Evolutionary conservation across 441 rosid genomes (phyloP).

Genomic region (Croton laevigatus): DNA sequence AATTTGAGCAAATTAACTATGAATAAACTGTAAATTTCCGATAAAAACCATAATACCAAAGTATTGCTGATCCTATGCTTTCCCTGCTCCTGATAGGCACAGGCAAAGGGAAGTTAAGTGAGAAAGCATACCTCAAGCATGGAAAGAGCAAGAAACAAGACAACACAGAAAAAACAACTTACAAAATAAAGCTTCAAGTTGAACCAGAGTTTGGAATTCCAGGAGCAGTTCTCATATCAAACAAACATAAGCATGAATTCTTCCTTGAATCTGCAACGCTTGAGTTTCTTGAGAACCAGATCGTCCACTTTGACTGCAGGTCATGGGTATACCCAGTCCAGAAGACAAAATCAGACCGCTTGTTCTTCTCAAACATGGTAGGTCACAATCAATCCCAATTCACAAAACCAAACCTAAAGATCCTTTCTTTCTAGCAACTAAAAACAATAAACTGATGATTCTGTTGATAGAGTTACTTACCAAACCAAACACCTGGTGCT

Average conservation of each 20-base stretch:
- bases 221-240: slow-evolving; percentile 47
- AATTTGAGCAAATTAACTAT: not conserved
- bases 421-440: not conserved
- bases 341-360: slow-evolving; percentile 34
- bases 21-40: not conserved
- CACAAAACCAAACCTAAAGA: no score
- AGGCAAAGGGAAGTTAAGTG: slow-evolving; percentile 53
- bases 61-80: slow-evolving; percentile 19
- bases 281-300: slow-evolving; percentile 24
- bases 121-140: slow-evolving; percentile 39
- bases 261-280: slow-evolving; percentile 53
- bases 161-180: slow-evolving; percentile 35
- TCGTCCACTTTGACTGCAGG: slow-evolving; percentile 54
- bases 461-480: slow-evolving; percentile 47
- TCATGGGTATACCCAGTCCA: slow-evolving; percentile 65
- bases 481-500: slow-evolving; percentile 50
- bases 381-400: slow-evolving; percentile 8
- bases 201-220: slow-evolving; percentile 53
- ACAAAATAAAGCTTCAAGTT: slow-evolving; percentile 36
- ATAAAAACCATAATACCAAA: not conserved
- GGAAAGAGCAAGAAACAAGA: slow-evolving; percentile 39
- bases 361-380: slow-evolving; percentile 62
- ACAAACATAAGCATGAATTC: slow-evolving; percentile 46
- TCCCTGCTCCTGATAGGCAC: slow-evolving; percentile 33
- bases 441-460: slow-evolving; percentile 1